phyloP scores from a whole-genome alignment of 73 alveolate species.

The Blepharisma stoltei region DNA sequence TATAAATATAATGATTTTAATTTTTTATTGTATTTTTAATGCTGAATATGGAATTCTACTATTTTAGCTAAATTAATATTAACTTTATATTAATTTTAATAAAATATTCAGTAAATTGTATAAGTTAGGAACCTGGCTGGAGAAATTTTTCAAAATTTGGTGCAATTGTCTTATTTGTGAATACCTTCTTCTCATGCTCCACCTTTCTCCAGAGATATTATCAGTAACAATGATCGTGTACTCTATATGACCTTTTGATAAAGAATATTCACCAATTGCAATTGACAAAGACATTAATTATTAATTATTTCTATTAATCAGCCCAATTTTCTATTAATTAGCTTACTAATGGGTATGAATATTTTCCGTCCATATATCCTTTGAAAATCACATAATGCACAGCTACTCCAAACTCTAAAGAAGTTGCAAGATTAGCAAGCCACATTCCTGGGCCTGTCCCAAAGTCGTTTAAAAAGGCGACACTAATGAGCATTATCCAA shows the following conservation, averaged over 20 bases:
- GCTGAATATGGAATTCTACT: no score
- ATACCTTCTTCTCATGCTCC: conserved; percentile 30
- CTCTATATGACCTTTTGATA: not conserved
- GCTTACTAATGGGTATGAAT: not conserved
- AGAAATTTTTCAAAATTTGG: not conserved
- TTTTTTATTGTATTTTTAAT: no score
- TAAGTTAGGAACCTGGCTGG: conserved; percentile 42
- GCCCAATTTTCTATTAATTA: not conserved
- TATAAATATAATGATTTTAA: no score
- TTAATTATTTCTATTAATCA: not conserved
- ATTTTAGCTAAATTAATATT: no score
- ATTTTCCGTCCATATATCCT: not conserved
- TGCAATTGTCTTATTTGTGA: conserved; percentile 13
- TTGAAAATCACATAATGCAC: not conserved
- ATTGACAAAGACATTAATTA: not conserved
- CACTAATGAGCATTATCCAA: not conserved
- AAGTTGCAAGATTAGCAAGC: not conserved
- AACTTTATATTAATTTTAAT: no score
- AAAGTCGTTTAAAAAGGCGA: not conserved
- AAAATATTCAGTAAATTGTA: no score
- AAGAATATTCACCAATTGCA: not conserved
- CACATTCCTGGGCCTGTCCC: not conserved
- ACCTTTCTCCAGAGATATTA: conserved; percentile 22
- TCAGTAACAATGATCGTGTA: not conserved
- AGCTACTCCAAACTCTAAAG: not conserved